A percentile compares a stretch with the other conserved stretches of the same genome.
Evolutionary conservation across 148 eudicot species (phyloP).

Genomic region (Polygonum maritimum): DNA sequence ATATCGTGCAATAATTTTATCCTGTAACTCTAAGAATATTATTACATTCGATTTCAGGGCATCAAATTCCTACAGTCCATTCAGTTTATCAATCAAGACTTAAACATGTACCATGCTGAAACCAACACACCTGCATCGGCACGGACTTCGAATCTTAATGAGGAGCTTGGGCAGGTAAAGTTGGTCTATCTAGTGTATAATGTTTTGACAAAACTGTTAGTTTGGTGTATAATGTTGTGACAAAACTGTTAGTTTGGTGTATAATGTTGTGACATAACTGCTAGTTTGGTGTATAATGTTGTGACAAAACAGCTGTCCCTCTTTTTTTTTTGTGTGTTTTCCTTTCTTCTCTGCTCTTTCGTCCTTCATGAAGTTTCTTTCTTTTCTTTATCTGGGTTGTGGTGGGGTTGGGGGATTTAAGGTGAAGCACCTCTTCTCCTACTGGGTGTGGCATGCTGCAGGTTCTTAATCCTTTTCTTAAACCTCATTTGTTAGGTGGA

Average conservation of each 20-base stretch:
- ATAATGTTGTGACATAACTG: neutral
- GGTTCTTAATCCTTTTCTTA: slow-evolving; percentile 8
- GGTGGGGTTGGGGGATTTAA: neutral
- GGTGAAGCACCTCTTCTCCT: neutral
- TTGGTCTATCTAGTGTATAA: neutral
- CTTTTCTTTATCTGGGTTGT: neutral
- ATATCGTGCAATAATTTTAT: neutral
- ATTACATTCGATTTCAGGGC: slow-evolving; percentile 42
- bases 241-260: neutral
- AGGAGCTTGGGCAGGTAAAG: slow-evolving; percentile 99
- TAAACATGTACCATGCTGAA: slow-evolving; percentile 86
- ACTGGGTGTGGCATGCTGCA: neutral
- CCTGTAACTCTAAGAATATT: neutral
- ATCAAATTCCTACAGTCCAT: slow-evolving; percentile 85
- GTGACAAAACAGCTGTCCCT: too few relatives aligned
- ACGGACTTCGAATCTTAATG: slow-evolving; percentile 93
- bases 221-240: neutral
- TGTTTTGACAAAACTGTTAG: neutral
- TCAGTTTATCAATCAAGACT: slow-evolving; percentile 89
- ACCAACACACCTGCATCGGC: slow-evolving; percentile 93
- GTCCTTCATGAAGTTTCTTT: neutral
- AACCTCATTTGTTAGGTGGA: slow-evolving; percentile 57
- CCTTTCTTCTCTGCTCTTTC: neutral
- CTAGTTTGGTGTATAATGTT: neutral
- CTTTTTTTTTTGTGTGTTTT: neutral